phyloP scores from a whole-genome alignment of 2,329 filamentous ascomycete species.

The Penicillium sp. region DNA sequence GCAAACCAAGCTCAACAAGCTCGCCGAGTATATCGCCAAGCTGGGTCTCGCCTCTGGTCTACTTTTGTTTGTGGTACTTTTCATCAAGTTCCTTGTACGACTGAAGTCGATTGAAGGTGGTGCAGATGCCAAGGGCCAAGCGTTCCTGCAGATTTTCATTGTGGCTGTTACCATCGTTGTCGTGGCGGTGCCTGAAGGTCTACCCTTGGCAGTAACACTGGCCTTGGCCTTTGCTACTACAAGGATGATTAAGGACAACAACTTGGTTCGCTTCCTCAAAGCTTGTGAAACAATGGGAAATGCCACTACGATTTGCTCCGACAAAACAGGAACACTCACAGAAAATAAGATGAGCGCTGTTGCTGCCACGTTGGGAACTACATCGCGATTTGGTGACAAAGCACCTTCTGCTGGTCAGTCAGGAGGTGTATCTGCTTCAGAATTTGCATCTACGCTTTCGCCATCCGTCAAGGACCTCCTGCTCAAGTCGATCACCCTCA shows the following conservation, averaged over 20 bases:
- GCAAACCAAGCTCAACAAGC: constrained; percentile 75
- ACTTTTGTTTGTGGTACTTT: constrained; percentile 75
- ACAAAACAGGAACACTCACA: constrained; percentile 69
- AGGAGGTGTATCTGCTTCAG: constrained; percentile 56
- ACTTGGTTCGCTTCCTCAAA: constrained; percentile 62
- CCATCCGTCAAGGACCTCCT: constrained; percentile 60
- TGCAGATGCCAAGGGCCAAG: constrained; percentile 58
- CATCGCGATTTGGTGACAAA: constrained; percentile 49
- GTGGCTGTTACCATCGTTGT: constrained; percentile 64
- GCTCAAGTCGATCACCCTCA: constrained; percentile 68
- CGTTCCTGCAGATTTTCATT: constrained; percentile 63
- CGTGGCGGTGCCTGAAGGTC: constrained; percentile 64
- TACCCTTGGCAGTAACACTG: constrained; percentile 65
- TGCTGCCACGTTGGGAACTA: constrained; percentile 58
- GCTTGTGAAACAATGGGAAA: constrained; percentile 69
- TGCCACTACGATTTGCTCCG: constrained; percentile 66
- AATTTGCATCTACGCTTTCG: constrained; percentile 59
- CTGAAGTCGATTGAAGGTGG: constrained; percentile 56
- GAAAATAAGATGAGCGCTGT: constrained; percentile 68
- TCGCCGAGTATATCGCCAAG: constrained; percentile 81
- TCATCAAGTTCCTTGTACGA: constrained; percentile 74
- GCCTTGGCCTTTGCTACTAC: constrained; percentile 67
- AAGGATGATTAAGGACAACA: constrained; percentile 67
- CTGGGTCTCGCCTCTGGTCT: constrained; percentile 72
- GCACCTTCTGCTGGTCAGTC: constrained; percentile 35